Evolutionary conservation across 1,139 yeast species (phyloP), one percentile per base, ranked within the genome.

Genomic region (Wickerhamomyces sp.): DNA sequence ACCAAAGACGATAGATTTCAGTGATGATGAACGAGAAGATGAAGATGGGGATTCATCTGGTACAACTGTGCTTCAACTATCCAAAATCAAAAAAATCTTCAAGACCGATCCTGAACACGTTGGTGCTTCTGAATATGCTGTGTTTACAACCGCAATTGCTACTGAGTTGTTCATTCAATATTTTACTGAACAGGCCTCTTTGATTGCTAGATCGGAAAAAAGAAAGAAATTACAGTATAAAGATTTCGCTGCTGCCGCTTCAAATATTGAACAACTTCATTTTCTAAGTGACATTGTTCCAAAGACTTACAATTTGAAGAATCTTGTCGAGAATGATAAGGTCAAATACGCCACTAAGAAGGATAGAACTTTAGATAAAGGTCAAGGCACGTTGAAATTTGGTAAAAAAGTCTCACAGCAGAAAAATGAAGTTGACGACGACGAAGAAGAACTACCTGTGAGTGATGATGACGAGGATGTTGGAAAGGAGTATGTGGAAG

Each of bases 81-180:
- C 95, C 2, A 81, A 89, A 47, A 81, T 89, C 45, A 88, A 86
- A 55, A 72, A 81, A 51, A 83, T 89, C 36, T 78, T 91, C 54
- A 87, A 85, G 52, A 73, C 82, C 58, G 97, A 91, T 54, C 87
- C 89, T 5, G 95, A 86, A 28, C 84, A 84, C 48, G 62, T 72
- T 6, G 74, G 86, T 2, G 80, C 91, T 3, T 78, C 95, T 2
- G 84, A 78, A 38, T 68, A 81, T 25, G 94, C 95, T 0, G 86
- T 84, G 12, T 84, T 81, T 50, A 80, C 95, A 12, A 71, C 91
- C 3, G 93, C 94, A 0, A 74, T 85, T 31, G 95, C 96, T 6
- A 82, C 96, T 0, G 96, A 89, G 52, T 62, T 86, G 33, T 89
- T 89, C 57, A 72, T 88, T 13, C 86, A 83, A 57, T 76, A 83